Conservation (phyloP, 106 monocot genomes). For the Amphibolis antarctica region DNA sequence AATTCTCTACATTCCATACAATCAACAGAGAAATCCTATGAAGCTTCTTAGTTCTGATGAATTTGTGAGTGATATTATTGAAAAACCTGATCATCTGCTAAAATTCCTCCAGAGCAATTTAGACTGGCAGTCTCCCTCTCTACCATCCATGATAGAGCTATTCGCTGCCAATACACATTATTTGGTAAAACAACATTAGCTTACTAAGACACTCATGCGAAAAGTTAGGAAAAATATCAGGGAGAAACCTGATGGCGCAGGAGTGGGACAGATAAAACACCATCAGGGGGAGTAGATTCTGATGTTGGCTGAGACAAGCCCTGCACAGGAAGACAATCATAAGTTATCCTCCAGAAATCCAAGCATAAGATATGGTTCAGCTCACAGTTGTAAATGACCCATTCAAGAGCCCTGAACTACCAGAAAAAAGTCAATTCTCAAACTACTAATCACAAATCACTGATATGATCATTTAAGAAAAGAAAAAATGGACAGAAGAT, state of each 20-base stretch:
- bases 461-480: too few relatives aligned
- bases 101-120: slow-evolving; percentile 81
- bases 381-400: too few relatives aligned
- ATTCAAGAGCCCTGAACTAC: too few relatives aligned
- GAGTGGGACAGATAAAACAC: slow-evolving; percentile 65
- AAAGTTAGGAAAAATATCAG: slow-evolving; percentile 4
- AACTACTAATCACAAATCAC: too few relatives aligned
- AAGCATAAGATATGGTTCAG: too few relatives aligned
- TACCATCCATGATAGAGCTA: slow-evolving; percentile 96
- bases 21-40: too few relatives aligned
- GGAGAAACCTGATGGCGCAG: slow-evolving; percentile 78
- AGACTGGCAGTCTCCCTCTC: slow-evolving; percentile 50
- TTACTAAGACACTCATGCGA: background rate
- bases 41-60: background rate
- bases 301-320: slow-evolving; percentile 78
- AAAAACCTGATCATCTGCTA: slow-evolving; percentile 93
- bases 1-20: background rate
- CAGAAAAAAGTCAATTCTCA: too few relatives aligned
- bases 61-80: background rate
- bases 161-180: slow-evolving; percentile 41
- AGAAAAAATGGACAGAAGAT: too few relatives aligned
- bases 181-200: background rate
- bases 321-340: slow-evolving; percentile 25
- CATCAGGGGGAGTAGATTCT: slow-evolving; percentile 71
- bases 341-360: background rate